Conservation (phyloP, 2,329 filamentous ascomycete species). For the Nothomitra cinnamomea region DNA sequence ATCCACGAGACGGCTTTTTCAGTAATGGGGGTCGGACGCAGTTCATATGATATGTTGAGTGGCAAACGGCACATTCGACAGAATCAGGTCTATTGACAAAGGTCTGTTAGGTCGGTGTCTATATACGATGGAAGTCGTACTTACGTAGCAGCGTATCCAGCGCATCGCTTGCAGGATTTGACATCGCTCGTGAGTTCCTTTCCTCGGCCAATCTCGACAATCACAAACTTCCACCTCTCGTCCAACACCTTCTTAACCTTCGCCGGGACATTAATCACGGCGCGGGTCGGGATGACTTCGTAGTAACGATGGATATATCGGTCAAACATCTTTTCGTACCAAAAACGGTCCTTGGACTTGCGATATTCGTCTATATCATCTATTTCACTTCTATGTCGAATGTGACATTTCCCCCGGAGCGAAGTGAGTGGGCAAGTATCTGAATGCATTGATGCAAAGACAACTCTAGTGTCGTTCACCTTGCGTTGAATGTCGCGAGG, state of each 20-base stretch:
- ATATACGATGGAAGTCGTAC: constrained; percentile 15
- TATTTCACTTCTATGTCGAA: constrained; percentile 78
- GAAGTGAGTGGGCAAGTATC: constrained; percentile 87
- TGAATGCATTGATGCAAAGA: constrained; percentile 97
- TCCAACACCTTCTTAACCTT: constrained; percentile 92
- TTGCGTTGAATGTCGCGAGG: constrained; percentile 91
- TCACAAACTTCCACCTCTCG: constrained; percentile 89
- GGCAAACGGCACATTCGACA: constrained; percentile 90
- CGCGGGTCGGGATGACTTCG: constrained; percentile 80
- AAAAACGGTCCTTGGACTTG: constrained; percentile 74
- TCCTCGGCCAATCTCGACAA: constrained; percentile 82
- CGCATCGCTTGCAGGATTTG: constrained; percentile 89
- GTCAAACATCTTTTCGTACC: constrained; percentile 95
- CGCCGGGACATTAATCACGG: constrained; percentile 90
- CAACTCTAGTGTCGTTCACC: constrained; percentile 72
- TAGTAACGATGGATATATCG: constrained; percentile 97
- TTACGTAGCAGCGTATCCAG: constrained; percentile 78
- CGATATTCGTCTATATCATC: constrained; percentile 67
- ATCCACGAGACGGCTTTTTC: constrained; percentile 93
- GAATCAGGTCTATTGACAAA: constrained; percentile 55
- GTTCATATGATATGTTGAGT: constrained; percentile 95
- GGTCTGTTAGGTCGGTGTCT: constrained; percentile 7
- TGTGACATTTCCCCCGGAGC: constrained; percentile 81
- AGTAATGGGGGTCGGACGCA: constrained; percentile 82
- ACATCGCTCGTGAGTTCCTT: constrained; percentile 93